Base-by-base conservation (phyloP, 805 yeast species). In the Cyberlindnera xishuangbannaensis region DNA sequence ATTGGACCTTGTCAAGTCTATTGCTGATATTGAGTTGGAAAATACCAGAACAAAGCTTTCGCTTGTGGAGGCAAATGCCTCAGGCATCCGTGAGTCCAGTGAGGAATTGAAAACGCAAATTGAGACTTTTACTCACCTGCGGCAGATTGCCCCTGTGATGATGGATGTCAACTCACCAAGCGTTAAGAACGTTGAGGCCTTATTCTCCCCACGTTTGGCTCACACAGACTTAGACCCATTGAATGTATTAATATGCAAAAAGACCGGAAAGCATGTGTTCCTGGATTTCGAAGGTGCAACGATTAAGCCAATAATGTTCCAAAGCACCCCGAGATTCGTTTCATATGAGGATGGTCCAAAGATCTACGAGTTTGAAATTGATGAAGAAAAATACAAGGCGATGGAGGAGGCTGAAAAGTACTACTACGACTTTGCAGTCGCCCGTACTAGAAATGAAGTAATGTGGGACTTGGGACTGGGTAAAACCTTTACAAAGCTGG, bases 181-280 rank as follows among this genome's bases (percentile, higher is more conserved):
- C 8, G 71, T 83, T 52, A 84, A 83, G 52, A 76, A 81, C 45
- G 64, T 71, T 36, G 64, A 62, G 3, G 76, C 78, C 36, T 59
- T 85, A 27, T 70, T 83, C 48, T 69, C 76, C 33, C 90, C 95
- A 38, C 73, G 90, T 47, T 62, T 90, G 33, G 73, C 64, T 44
- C 69, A 78, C 43, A 90, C 96, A 5, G 97, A 92, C 56, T 62
- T 92, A 45, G 94, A 86, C 56, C 97, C 98, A 15, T 68, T 88
- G 73, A 90, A 90, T 53, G 84, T 85, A 7, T 65, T 87, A 25
- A 39, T 41, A 28, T 55, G 69, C 16, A 58, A 59, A n/a, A 61
- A 67, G 15, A 61, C 67, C 10, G 58, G 52, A 9, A 58, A 51
- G 18, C 62, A 64, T 14, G 72, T 68, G 48, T 76, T 87, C 41